These are phyloP conservation scores for Petunia hybrid DNA, from an alignment of 305 asterid species.

Conservation along the genomic window DNA sequence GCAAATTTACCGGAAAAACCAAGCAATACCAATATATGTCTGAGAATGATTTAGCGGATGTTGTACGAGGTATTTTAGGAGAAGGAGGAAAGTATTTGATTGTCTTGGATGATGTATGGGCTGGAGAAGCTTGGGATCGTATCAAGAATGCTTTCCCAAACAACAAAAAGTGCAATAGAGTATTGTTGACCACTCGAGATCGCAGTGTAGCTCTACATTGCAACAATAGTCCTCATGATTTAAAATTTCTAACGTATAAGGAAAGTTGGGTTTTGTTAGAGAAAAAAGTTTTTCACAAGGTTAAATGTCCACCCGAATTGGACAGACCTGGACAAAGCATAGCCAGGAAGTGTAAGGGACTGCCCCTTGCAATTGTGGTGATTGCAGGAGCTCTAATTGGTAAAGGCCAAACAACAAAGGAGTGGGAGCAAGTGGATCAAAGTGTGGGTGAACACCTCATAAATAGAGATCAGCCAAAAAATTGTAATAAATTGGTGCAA, in stretches of 20 bases:
- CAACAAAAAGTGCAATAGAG: conserved; percentile 26
- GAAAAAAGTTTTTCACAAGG: conserved; percentile 39
- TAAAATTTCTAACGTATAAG: conserved; percentile 31
- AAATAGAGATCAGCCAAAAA: background rate
- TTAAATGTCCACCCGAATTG: conserved; percentile 27
- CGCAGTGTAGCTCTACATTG: conserved; percentile 21
- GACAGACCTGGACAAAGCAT: conserved; percentile 24
- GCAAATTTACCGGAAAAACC: conserved; percentile 19
- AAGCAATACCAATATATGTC: background rate
- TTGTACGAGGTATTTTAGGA: background rate
- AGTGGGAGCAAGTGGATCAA: conserved; percentile 39
- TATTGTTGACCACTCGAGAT: conserved; percentile 44
- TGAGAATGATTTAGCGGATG: background rate
- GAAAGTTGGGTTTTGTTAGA: conserved; percentile 51
- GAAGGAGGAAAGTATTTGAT: conserved; percentile 28
- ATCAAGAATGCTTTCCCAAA: conserved; percentile 31
- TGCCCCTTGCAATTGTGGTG: conserved; percentile 46
- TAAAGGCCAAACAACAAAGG: background rate
- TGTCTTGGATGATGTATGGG: conserved; percentile 34
- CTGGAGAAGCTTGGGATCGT: conserved; percentile 9
- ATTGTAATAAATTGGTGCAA: conserved; percentile 25
- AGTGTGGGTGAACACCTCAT: conserved; percentile 21
- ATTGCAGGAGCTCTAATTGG: conserved; percentile 46
- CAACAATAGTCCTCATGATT: conserved; percentile 27
- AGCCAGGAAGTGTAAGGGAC: conserved; percentile 44